These are phyloP conservation scores for Phytophthora europaea DNA, from an alignment of 352 stramenopile genomes.

Conservation along the genomic window DNA sequence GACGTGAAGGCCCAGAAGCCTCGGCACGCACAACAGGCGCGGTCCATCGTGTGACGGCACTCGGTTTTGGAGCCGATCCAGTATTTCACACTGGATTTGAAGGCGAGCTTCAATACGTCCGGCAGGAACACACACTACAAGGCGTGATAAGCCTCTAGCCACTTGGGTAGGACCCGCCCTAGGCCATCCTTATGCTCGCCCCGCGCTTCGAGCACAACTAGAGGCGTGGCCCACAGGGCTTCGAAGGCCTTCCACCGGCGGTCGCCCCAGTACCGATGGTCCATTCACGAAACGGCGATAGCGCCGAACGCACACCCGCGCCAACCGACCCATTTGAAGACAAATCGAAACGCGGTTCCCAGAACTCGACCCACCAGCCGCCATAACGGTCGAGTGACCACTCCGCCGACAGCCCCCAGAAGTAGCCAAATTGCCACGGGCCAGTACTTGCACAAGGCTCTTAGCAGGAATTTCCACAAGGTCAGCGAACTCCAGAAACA, in stretches of 20 bases:
- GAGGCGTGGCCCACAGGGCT: not conserved
- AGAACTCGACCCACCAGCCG: not conserved
- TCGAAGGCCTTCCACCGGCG: not conserved
- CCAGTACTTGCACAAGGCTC: no score
- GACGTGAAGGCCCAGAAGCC: not conserved
- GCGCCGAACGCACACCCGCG: not conserved
- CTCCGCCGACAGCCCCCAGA: no score
- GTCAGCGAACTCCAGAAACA: no score
- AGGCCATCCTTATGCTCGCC: not conserved
- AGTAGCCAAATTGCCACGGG: no score
- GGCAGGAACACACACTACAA: not conserved
- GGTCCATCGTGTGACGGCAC: not conserved
- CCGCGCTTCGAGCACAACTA: not conserved
- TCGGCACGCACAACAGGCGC: not conserved
- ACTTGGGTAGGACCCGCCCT: not conserved
- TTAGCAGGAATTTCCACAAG: no score
- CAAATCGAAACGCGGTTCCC: not conserved
- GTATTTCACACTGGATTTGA: not conserved
- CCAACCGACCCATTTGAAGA: not conserved
- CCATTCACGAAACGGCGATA: not conserved
- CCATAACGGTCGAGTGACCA: not conserved
- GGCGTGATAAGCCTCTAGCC: not conserved
- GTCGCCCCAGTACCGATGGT: not conserved
- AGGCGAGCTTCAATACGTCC: not conserved
- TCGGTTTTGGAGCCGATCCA: not conserved